A percentile compares a stretch with the other conserved stretches of the same genome.
Conservation (phyloP, 192 early-diverging fungal species). For the Backusella parvicylindrica region DNA sequence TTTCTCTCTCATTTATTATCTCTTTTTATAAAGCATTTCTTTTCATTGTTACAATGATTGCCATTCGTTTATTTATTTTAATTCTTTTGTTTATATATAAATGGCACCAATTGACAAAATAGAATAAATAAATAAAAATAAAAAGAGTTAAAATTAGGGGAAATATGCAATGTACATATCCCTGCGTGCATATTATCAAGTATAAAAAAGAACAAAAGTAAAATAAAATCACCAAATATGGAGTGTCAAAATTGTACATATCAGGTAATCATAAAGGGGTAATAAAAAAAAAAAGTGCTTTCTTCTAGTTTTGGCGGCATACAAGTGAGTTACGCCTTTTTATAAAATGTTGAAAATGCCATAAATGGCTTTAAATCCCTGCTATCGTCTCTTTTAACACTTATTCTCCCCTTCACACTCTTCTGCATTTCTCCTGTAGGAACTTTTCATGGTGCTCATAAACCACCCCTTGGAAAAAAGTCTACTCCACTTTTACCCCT, state of each 20-base stretch:
- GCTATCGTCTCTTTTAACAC: background rate
- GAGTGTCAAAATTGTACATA: conserved; percentile 11
- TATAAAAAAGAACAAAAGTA: conserved; percentile 1
- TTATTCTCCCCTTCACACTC: background rate
- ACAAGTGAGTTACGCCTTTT: background rate
- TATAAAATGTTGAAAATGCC: background rate
- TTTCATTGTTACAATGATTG: background rate
- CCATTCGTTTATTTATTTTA: background rate
- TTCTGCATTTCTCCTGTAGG: conserved; percentile 12
- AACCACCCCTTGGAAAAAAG: background rate
- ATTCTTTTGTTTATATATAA: background rate
- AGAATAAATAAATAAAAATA: background rate
- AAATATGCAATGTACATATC: background rate
- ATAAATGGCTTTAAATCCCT: background rate
- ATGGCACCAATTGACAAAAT: conserved; percentile 5
- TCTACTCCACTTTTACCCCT: background rate
- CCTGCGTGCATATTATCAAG: background rate
- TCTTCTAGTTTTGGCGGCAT: conserved; percentile 11
- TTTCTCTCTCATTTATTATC: background rate
- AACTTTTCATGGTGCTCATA: conserved; percentile 1
- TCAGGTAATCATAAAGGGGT: conserved; percentile 8
- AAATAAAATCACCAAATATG: conserved; percentile 16
- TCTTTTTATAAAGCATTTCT: background rate
- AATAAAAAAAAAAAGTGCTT: background rate
- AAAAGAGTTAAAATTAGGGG: background rate